Evolutionary conservation across 768 basidiomycete genomes (phyloP).

Genomic region (Lyophyllum shimeji): DNA sequence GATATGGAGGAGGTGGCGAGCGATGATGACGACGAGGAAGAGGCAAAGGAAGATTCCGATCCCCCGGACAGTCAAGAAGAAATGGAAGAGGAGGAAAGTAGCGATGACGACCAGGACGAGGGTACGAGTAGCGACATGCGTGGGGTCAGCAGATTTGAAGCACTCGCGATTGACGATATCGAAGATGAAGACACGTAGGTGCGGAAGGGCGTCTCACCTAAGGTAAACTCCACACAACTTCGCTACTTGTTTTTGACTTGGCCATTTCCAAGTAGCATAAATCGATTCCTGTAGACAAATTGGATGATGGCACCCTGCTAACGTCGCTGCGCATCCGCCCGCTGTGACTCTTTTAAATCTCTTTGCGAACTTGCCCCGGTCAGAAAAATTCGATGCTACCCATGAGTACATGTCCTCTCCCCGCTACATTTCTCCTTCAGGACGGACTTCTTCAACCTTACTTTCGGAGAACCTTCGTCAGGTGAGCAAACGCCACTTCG

Average conservation of each 20-base stretch:
- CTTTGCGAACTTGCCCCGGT: neutral
- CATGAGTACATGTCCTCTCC: neutral
- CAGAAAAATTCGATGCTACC: neutral
- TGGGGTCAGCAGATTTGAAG: conserved; percentile 37
- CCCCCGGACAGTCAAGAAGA: conserved; percentile 23
- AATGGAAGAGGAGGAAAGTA: conserved; percentile 17
- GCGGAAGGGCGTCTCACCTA: neutral
- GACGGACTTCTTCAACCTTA: neutral
- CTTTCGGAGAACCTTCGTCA: neutral
- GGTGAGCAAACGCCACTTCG: neutral
- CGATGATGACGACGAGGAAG: conserved; percentile 30
- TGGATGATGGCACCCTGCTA: neutral
- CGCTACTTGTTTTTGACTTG: neutral
- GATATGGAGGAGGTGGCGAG: conserved; percentile 31
- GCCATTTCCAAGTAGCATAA: neutral
- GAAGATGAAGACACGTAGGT: conserved; percentile 2
- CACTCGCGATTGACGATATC: conserved; percentile 35
- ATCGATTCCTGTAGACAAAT: neutral
- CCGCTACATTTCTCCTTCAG: neutral
- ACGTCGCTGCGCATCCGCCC: neutral
- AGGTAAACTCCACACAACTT: neutral
- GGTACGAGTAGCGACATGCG: conserved; percentile 20
- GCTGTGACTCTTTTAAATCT: too few species aligned
- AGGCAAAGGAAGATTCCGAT: conserved; percentile 22
- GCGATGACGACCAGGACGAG: conserved; percentile 21